Evolutionary conservation across 2,329 filamentous ascomycete species (phyloP).

Genomic region (Beauveria rudraprayagi): DNA sequence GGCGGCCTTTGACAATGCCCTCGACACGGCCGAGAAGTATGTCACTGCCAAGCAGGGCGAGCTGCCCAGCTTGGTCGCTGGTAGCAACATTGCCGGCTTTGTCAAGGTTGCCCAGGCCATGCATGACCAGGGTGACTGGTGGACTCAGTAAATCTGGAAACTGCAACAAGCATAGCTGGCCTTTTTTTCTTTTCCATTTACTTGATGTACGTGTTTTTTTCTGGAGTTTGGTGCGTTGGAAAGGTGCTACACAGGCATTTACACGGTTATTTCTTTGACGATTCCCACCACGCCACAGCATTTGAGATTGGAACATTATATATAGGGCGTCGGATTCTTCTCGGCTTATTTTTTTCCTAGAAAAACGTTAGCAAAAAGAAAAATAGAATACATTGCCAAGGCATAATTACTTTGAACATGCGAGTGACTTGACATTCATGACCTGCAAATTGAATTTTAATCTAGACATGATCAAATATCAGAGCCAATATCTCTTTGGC

Average conservation of each 20-base stretch:
- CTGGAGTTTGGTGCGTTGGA: conserved; percentile 8
- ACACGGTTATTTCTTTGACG: conserved; percentile 7
- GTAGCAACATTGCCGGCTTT: conserved; percentile 96
- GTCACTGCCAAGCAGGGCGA: conserved; percentile 70
- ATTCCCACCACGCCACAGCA: conserved; percentile 12
- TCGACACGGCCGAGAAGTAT: conserved; percentile 85
- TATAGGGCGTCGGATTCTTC: neutral
- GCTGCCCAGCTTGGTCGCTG: conserved; percentile 83
- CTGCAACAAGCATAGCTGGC: no score
- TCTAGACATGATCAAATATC: neutral
- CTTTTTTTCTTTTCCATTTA: neutral
- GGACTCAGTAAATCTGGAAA: conserved; percentile 23
- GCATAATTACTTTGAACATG: neutral
- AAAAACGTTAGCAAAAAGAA: neutral
- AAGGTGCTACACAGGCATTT: conserved; percentile 7
- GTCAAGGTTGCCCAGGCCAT: conserved; percentile 92
- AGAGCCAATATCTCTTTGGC: neutral
- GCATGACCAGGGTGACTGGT: conserved; percentile 97
- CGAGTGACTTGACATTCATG: no score
- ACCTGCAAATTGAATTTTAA: no score
- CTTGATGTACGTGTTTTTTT: neutral
- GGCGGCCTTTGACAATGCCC: conserved; percentile 80
- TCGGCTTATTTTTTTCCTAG: neutral
- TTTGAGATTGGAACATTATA: conserved; percentile 3
- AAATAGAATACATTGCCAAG: neutral